A percentile compares a stretch with the other conserved stretches of the same genome.
Conservation (phyloP, 73 alveolate genomes). For the Uronychia setigera region DNA sequence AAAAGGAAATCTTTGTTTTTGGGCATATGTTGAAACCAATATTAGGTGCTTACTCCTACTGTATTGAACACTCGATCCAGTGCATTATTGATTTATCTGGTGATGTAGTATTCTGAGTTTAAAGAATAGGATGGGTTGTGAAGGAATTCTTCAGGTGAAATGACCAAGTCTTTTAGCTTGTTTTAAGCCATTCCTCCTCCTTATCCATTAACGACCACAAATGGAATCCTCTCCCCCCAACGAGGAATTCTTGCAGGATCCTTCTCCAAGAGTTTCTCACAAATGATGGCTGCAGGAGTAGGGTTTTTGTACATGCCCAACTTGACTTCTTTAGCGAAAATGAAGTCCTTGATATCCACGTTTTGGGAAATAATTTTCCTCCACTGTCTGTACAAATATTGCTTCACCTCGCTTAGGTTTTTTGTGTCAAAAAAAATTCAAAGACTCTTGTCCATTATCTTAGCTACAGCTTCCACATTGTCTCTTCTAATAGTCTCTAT, state of each 20-base stretch:
- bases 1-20: too few species aligned
- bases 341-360: slow-evolving; percentile 86
- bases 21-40: slow-evolving; percentile 78
- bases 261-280: slow-evolving; percentile 71
- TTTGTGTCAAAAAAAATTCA: slow-evolving; percentile 85
- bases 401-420: slow-evolving; percentile 80
- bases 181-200: slow-evolving; percentile 69
- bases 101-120: slow-evolving; percentile 82
- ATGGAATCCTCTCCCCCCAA: slow-evolving; percentile 90
- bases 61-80: slow-evolving; percentile 85
- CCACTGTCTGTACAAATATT: slow-evolving; percentile 85
- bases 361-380: slow-evolving; percentile 79
- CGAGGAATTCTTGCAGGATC: slow-evolving; percentile 85
- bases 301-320: slow-evolving; percentile 77
- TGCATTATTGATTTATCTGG: slow-evolving; percentile 80
- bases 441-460: slow-evolving; percentile 86
- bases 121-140: slow-evolving; percentile 62
- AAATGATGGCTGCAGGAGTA: slow-evolving; percentile 89
- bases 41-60: slow-evolving; percentile 82
- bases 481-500: slow-evolving; percentile 95
- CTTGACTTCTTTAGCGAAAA: slow-evolving; percentile 91
- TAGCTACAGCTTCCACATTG: slow-evolving; percentile 79
- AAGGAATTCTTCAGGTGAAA: slow-evolving; percentile 87
- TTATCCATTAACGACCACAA: slow-evolving; percentile 81
- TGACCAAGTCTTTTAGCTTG: slow-evolving; percentile 80